A percentile compares a stretch with the other conserved stretches of the same genome.
Evolutionary conservation across 2,329 filamentous ascomycete species (phyloP).

Genomic region (Colletotrichum destructivum): DNA sequence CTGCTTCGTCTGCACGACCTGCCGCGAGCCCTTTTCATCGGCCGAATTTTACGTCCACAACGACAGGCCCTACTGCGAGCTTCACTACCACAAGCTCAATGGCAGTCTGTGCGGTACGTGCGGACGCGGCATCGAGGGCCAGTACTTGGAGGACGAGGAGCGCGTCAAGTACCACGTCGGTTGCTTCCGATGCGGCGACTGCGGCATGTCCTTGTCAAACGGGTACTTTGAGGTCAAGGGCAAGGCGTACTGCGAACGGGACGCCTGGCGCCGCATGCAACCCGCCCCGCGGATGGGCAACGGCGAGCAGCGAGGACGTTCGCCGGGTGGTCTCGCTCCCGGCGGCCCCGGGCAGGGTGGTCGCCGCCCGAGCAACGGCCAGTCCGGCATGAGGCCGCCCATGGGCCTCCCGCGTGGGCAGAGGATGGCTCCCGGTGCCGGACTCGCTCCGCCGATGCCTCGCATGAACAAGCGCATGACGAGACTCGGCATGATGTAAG

Average conservation of each 20-base stretch:
- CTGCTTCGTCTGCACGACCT: slow-evolving; percentile 93
- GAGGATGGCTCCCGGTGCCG: slow-evolving; percentile 41
- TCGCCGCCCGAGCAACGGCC: slow-evolving; percentile 36
- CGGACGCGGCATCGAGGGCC: slow-evolving; percentile 89
- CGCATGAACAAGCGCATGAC: slow-evolving; percentile 76
- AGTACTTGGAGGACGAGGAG: slow-evolving; percentile 88
- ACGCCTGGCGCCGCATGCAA: slow-evolving; percentile 76
- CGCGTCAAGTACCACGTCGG: slow-evolving; percentile 86
- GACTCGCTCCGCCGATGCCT: slow-evolving; percentile 53
- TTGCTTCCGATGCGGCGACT: slow-evolving; percentile 90
- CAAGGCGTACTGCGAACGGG: slow-evolving; percentile 86
- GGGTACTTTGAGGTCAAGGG: slow-evolving; percentile 94
- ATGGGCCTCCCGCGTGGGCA: slow-evolving; percentile 42
- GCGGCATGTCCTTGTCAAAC: slow-evolving; percentile 79
- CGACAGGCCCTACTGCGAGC: slow-evolving; percentile 90
- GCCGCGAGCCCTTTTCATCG: slow-evolving; percentile 84
- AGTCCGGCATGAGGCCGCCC: slow-evolving; percentile 41
- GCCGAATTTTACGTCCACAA: slow-evolving; percentile 93
- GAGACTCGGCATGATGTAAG: slow-evolving; percentile 70
- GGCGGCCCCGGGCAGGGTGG: slow-evolving; percentile 27
- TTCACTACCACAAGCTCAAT: slow-evolving; percentile 94
- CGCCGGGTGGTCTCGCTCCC: slow-evolving; percentile 35
- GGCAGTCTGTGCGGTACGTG: slow-evolving; percentile 87
- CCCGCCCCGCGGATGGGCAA: slow-evolving; percentile 47
- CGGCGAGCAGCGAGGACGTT: slow-evolving; percentile 49